phyloP scores from a whole-genome alignment of 768 basidiomycete genomes.

The Auriscalpium vulgare region DNA sequence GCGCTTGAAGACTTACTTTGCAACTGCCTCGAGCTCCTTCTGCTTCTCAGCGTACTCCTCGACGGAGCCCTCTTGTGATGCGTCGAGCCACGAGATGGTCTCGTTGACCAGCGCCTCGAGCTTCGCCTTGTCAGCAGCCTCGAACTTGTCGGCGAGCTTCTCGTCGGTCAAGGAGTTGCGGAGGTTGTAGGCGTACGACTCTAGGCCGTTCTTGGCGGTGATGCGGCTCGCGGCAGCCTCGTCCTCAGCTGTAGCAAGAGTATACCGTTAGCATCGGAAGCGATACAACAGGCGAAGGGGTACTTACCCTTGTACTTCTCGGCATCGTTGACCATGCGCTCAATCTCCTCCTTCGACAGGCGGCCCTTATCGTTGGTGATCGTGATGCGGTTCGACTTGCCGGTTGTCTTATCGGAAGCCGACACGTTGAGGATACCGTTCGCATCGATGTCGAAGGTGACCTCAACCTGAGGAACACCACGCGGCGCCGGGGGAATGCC shows the following conservation, averaged over 20 bases:
- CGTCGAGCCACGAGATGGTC: slow-evolving; percentile 78
- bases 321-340: slow-evolving; percentile 93
- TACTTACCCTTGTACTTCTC: slow-evolving; percentile 80
- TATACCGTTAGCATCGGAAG: neutral
- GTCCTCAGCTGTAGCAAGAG: slow-evolving; percentile 58
- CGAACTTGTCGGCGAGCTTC: slow-evolving; percentile 83
- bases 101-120: slow-evolving; percentile 78
- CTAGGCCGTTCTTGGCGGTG: slow-evolving; percentile 82
- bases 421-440: slow-evolving; percentile 96
- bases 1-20: slow-evolving; percentile 37
- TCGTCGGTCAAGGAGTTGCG: slow-evolving; percentile 83
- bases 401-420: slow-evolving; percentile 93
- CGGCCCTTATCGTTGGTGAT: slow-evolving; percentile 97
- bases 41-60: slow-evolving; percentile 91
- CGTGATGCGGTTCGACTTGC: slow-evolving; percentile 90
- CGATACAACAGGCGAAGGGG: neutral
- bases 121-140: slow-evolving; percentile 77
- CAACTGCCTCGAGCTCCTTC: slow-evolving; percentile 84
- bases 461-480: slow-evolving; percentile 96
- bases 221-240: slow-evolving; percentile 82
- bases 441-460: slow-evolving; percentile 97
- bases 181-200: slow-evolving; percentile 93
- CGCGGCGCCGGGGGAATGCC: slow-evolving; percentile 95
- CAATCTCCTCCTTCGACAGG: slow-evolving; percentile 95
- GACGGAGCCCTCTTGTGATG: slow-evolving; percentile 83